phyloP scores from a whole-genome alignment of 345 rosid genomes.

The Melastoma malabathricum region DNA sequence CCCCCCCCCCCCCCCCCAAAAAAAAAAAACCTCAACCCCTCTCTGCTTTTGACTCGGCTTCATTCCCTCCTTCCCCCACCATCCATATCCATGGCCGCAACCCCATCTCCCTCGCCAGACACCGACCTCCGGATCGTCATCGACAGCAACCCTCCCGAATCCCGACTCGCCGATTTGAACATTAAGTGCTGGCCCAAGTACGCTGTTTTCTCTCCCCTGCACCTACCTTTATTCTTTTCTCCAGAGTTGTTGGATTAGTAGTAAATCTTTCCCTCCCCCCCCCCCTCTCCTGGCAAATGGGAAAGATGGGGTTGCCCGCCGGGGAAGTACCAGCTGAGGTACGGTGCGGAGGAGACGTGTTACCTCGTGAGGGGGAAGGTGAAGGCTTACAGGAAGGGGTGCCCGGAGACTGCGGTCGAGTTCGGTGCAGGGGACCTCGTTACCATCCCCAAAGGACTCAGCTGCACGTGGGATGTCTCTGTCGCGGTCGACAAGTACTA shows the following conservation, averaged over 20 bases:
- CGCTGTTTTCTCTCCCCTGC: background rate
- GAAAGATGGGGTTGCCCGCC: slow-evolving; percentile 84
- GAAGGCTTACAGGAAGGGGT: slow-evolving; percentile 49
- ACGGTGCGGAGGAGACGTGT: slow-evolving; percentile 84
- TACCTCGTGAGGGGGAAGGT: slow-evolving; percentile 73
- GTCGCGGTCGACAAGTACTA: slow-evolving; percentile 75
- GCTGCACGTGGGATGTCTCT: slow-evolving; percentile 89
- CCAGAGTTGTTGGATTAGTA: too few species aligned
- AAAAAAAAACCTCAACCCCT: too few species aligned
- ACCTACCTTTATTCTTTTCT: background rate
- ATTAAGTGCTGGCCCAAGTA: slow-evolving; percentile 97
- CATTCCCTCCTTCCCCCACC: slow-evolving; percentile 1
- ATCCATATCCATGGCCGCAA: slow-evolving; percentile 2
- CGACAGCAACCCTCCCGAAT: slow-evolving; percentile 55
- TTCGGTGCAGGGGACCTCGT: slow-evolving; percentile 94
- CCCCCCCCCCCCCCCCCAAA: too few species aligned
- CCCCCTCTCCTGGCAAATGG: background rate
- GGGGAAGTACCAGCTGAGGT: slow-evolving; percentile 69
- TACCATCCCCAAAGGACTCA: slow-evolving; percentile 63
- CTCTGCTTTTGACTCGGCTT: background rate
- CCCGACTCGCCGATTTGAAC: slow-evolving; percentile 54
- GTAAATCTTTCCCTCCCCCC: background rate
- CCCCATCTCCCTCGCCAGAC: slow-evolving; percentile 15
- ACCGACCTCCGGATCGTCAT: slow-evolving; percentile 39
- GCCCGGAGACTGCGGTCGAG: slow-evolving; percentile 42